Conservation (phyloP, 2,329 filamentous ascomycete species). For the Drechslerella stenobrocha region DNA sequence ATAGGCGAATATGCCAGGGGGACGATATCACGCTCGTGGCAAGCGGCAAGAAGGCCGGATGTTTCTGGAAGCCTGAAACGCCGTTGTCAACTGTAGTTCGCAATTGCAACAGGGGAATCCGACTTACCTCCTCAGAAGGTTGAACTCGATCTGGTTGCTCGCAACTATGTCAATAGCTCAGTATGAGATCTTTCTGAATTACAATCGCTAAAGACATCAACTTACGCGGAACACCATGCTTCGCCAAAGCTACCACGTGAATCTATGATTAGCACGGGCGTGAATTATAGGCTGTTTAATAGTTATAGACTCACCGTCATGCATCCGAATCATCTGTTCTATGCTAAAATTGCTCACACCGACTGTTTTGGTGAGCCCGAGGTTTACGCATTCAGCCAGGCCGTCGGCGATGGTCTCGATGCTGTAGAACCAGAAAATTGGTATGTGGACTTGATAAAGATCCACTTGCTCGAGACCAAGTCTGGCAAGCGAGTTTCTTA, state of each 20-base stretch:
- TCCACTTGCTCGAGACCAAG: conserved; percentile 56
- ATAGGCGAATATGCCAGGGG: conserved; percentile 58
- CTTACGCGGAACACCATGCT: conserved; percentile 55
- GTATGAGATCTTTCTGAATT: neutral
- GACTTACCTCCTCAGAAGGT: conserved; percentile 55
- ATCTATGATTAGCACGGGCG: neutral
- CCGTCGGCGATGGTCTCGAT: conserved; percentile 57
- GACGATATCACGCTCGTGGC: conserved; percentile 56
- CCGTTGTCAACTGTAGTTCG: neutral
- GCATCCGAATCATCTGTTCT: conserved; percentile 57
- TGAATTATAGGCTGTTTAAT: neutral
- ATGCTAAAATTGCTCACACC: conserved; percentile 58
- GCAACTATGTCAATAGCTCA: conserved; percentile 52
- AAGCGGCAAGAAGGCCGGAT: conserved; percentile 56
- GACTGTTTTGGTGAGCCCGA: conserved; percentile 56
- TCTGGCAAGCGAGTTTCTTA: conserved; percentile 56
- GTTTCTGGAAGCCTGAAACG: conserved; percentile 55
- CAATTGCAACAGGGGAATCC: neutral
- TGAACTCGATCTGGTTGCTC: conserved; percentile 59
- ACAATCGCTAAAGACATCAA: neutral
- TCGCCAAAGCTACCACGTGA: conserved; percentile 53
- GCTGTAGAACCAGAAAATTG: conserved; percentile 56
- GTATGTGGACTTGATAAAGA: conserved; percentile 57
- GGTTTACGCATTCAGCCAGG: conserved; percentile 57
- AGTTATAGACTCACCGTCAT: conserved; percentile 51